Evolutionary conservation across 306 rosid species (phyloP), one percentile per base, ranked within the genome.

Genomic region (Sphenostylis stenocarpa): DNA sequence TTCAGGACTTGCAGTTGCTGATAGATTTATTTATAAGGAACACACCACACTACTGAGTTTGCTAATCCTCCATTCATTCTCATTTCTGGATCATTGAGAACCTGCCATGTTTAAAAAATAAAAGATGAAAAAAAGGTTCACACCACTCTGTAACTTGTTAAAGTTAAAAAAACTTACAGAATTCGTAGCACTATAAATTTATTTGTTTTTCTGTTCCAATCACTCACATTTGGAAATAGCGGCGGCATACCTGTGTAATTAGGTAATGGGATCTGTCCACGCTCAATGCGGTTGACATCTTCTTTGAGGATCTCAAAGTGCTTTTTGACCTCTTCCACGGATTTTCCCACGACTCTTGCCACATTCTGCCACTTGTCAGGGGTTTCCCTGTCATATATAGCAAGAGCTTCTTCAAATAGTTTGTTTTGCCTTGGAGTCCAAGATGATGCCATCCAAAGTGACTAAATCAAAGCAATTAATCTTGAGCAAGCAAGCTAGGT

Each of bases 321-420:
- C 60, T 70, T 77, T 77, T 88, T 92, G 69, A 92, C 94, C 19
- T 92, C 97, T 48, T 88, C 97, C 0, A 86, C 91, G 4, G 97
- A 70, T 72, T 88, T 92, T 56, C 96, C 87, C n/a, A 90, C 97
- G 11, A 77, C 82, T 76, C 62, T 80, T 23, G 96, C 93, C 20
- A 92, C 84, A 80, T 92, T 90, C 76, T 84, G 96, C 96, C 97
- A 92, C 81, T 88, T 88, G 65, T 92, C 96, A 1, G 92, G 87
- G 23, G 91, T 87, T 31, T 92, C 96, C 81, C 77, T 87, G n/a
- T 92, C 91, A 64, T 84, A 86, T 69, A 77, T 68, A 51, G 97
- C 96, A 29, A 90, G 86, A 1, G 97, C 97, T 41, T 78, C 89
- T 64, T 92, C 97, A 51, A 92, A 92, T 41, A 62, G 78, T 67